Evolutionary conservation across 2,329 filamentous ascomycete species (phyloP), one percentile per base, ranked within the genome.

Genomic region (Teratosphaeria epicoccoides): DNA sequence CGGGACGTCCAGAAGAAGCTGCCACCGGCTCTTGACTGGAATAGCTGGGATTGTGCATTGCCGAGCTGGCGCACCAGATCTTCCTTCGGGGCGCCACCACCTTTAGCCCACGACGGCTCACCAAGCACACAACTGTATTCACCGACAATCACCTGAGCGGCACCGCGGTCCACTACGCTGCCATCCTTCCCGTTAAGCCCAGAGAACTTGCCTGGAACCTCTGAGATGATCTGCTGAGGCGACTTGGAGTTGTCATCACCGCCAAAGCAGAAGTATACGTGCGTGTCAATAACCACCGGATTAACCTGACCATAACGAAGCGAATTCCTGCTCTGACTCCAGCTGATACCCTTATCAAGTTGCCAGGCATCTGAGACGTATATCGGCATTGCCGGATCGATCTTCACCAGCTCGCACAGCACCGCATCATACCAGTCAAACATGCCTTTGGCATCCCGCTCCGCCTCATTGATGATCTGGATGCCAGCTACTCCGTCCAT

Each of bases 351-450:
- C 23, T 67, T 65, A 0, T 59, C 55, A 12, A 81, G 63, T 59
- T 81, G 71, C 77, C 79, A 82, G 1, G 69, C 79, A 59, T 82
- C 80, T 6, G 75, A 79, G 54, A 83, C 74, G 57, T 81, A 77
- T 17, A 82, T 64, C 0, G 78, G 78, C 46, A 82, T 67, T 2
- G 62, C 70, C 2, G 67, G 47, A 59, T 82, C 76, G 45, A 81
- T 70, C 6, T 61, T 61, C 2, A 68, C 70, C 23, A 80, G 66
- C 17, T 72, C 71, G 10, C 62, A 60, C 37, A 81, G 69, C 20
- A 75, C 73, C 20, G 71, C 65, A 33, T 77, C 74, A 57, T 82
- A 82, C 73, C 76, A 83, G 20, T 74, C 71, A 57, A 78, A 80
- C 73, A 82, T 76, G 20, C 60, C 60, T 14, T 70, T 66, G 17